A percentile compares a stretch with the other conserved stretches of the same genome.
Evolutionary conservation across 2,329 filamentous ascomycete species (phyloP).

Genomic region (Ophiostoma novo-ulmi): DNA sequence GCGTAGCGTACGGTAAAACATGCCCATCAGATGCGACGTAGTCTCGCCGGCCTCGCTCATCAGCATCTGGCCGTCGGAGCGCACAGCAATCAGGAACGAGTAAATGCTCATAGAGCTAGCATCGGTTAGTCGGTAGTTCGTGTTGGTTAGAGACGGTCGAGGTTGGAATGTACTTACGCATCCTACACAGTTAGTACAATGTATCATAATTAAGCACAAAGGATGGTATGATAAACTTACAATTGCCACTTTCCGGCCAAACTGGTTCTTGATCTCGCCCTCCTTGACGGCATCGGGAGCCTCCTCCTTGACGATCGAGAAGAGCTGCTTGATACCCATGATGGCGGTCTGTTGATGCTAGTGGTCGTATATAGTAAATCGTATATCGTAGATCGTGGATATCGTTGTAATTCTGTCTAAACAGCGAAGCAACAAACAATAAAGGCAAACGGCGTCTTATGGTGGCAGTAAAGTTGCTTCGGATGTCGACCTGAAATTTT

Average conservation of each 20-base stretch:
- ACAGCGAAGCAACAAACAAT: not conserved
- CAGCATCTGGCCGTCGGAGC: slow-evolving; percentile 92
- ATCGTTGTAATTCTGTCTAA: not conserved
- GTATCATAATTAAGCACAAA: not conserved
- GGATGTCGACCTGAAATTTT: not conserved
- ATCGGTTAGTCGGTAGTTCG: slow-evolving; percentile 40
- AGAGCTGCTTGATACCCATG: slow-evolving; percentile 69
- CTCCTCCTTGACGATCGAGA: slow-evolving; percentile 81
- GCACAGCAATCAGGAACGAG: slow-evolving; percentile 95
- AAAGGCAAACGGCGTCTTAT: not conserved
- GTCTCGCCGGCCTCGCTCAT: slow-evolving; percentile 94
- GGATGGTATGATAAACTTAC: slow-evolving; percentile 48
- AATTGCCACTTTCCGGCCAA: slow-evolving; percentile 96
- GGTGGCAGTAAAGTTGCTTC: not conserved
- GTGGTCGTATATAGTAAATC: not conserved
- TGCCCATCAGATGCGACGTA: slow-evolving; percentile 96
- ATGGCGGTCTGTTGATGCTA: slow-evolving; percentile 29
- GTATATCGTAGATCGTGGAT: not conserved
- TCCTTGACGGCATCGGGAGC: slow-evolving; percentile 93
- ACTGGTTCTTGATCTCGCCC: slow-evolving; percentile 98
- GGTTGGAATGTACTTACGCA: slow-evolving; percentile 23
- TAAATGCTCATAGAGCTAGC: slow-evolving; percentile 96
- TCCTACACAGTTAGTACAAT: slow-evolving; percentile 22
- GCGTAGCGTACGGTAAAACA: slow-evolving; percentile 97
- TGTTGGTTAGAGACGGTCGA: not conserved